Evolutionary conservation across 1,139 yeast species (phyloP), one percentile per base, ranked within the genome.

Genomic region (Diutina siamensis): DNA sequence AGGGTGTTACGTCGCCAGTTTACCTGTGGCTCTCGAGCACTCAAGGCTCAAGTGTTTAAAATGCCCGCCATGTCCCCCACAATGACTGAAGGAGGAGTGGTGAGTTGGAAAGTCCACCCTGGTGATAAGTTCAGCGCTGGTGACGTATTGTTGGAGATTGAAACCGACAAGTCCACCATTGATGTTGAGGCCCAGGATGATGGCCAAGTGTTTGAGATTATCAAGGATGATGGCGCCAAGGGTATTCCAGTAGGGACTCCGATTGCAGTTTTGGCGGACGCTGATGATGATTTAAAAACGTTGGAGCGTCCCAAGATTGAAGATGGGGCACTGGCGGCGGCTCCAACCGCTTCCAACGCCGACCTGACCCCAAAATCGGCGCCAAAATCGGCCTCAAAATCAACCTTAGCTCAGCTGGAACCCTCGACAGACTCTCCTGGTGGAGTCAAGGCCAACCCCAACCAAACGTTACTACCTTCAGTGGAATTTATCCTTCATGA

Each of bases 1-100:
- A 31, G 42, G 32, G 42, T 38, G 13, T 15, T 38, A 7, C 42
- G 42, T 17, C 42, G 42, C 15, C 31, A 38, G 13, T 25, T 38
- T 5, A 15, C n/a, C 42, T 13, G 13, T 15, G 15, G 21, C 20
- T 18, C 19, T 3, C 31, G 32, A 4, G 48, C 47, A 10, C 27
- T 28, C 44, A 45, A 48, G n/a, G 54, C 53, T 15, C 53, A 34
- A 34, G 68, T 80, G 47, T 86, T 84, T 64, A 78, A 71, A 47
- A 92, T 92, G 97, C 98, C 98, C 3, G 97, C 98, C 25, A 86
- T 92, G 97, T 88, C 97, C 7, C 98, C 98, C 36, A 92, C 98
- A 19, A 92, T 92, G 98, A 87, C 92, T 27, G 88, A 82, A 59
- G 98, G 98, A 44, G 96, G 96, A n/a, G 76, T 92, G 54, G 87